A percentile compares a stretch with the other conserved stretches of the same genome.
phyloP scores from a whole-genome alignment of 2,329 filamentous ascomycete species.

The Fusarium scirpi region DNA sequence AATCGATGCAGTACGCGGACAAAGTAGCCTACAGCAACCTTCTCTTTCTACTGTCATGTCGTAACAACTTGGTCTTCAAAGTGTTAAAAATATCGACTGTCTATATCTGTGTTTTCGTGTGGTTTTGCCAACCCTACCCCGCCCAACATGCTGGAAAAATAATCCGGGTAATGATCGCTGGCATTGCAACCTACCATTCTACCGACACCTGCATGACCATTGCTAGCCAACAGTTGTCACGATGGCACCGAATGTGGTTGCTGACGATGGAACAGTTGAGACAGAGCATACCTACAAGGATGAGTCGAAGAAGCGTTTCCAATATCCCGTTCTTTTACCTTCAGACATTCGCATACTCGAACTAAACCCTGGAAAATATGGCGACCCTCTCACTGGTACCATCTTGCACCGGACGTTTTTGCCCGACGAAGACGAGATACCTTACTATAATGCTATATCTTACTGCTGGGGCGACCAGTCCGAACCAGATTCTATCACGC shows the following conservation, averaged over 20 bases:
- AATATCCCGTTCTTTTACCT: background rate
- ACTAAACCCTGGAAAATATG: background rate
- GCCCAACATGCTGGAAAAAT: no score
- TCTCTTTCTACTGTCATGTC: no score
- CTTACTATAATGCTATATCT: background rate
- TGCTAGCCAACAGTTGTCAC: background rate
- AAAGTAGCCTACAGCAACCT: background rate
- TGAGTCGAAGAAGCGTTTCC: background rate
- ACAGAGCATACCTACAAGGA: accelerated
- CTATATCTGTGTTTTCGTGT: no score
- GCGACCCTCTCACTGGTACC: background rate
- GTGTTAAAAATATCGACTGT: no score
- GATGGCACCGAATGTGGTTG: background rate
- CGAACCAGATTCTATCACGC: background rate
- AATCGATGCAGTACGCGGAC: background rate
- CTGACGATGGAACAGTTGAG: accelerated
- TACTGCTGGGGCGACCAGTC: conserved; percentile 12
- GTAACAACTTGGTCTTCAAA: no score
- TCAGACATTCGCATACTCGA: background rate
- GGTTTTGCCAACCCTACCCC: no score
- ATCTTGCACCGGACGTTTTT: background rate
- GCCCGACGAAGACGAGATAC: background rate
- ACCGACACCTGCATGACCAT: background rate
- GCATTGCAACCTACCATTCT: no score
- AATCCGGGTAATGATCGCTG: no score